These are phyloP conservation scores for Parmelia sp. DNA, from an alignment of 495 filamentous ascomycete species.

Conservation along the genomic window DNA sequence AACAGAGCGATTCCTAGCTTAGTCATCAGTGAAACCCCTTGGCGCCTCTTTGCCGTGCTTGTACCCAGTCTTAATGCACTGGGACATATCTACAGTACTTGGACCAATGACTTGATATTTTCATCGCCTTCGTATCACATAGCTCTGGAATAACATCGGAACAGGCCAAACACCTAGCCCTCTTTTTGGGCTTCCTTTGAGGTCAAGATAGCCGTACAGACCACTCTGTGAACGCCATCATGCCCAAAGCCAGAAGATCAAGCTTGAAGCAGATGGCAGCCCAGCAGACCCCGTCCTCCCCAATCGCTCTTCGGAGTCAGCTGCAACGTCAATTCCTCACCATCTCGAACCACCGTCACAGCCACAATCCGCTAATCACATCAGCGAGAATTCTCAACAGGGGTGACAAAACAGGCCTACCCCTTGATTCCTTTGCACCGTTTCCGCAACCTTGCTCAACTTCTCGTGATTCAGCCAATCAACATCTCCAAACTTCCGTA, in stretches of 20 bases:
- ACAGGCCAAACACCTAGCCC: no score
- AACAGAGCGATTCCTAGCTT: no score
- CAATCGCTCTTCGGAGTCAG: slow-evolving; percentile 71
- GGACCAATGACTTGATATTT: no score
- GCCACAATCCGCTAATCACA: slow-evolving; percentile 53
- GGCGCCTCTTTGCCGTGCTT: no score
- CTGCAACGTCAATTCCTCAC: slow-evolving; percentile 57
- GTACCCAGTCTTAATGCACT: no score
- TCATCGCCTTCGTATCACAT: no score
- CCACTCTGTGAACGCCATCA: background rate
- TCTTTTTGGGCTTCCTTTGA: background rate
- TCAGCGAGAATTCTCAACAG: slow-evolving; percentile 13
- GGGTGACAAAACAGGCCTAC: slow-evolving; percentile 48
- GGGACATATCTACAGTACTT: no score
- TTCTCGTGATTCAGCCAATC: slow-evolving; percentile 79
- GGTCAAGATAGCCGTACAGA: background rate
- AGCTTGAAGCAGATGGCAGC: slow-evolving; percentile 81
- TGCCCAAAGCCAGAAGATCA: slow-evolving; percentile 25
- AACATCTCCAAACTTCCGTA: slow-evolving; percentile 77
- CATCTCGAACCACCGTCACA: slow-evolving; percentile 60
- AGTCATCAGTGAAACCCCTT: no score
- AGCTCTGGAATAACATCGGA: background rate
- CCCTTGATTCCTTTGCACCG: slow-evolving; percentile 81
- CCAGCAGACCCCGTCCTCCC: slow-evolving; percentile 82
- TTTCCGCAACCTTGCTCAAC: slow-evolving; percentile 74